These are phyloP conservation scores for Aspergillus sp. DNA, from an alignment of 2,329 filamentous ascomycete species.

Conservation along the genomic window DNA sequence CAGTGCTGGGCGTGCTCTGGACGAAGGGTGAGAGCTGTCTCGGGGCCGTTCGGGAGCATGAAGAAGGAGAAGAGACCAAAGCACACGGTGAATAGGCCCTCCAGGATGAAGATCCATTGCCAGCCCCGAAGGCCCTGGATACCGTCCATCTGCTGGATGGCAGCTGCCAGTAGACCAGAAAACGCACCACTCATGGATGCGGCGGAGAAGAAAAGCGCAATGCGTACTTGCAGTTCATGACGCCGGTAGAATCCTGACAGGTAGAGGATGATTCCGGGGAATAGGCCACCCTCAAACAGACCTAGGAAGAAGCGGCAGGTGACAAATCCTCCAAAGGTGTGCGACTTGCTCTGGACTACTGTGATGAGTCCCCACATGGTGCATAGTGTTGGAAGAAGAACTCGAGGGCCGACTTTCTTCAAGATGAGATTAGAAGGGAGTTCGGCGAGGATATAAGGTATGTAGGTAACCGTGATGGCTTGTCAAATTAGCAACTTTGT, in stretches of 20 bases:
- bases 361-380: constrained; percentile 38
- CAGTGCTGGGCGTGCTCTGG: constrained; percentile 35
- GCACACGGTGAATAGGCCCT: constrained; percentile 15
- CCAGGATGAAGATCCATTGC: no score
- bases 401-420: constrained; percentile 18
- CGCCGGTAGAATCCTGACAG: constrained; percentile 22
- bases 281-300: constrained; percentile 59
- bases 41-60: constrained; percentile 62
- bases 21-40: constrained; percentile 52
- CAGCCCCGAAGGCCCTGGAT: no score
- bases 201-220: constrained; percentile 23
- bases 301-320: constrained; percentile 52
- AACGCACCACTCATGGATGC: constrained; percentile 37
- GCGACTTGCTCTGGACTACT: constrained; percentile 22
- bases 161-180: constrained; percentile 41
- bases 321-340: constrained; percentile 26
- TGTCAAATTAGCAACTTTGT: constrained; percentile 1
- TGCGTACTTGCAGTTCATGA: constrained; percentile 21
- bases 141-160: no score
- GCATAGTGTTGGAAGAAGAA: constrained; percentile 24
- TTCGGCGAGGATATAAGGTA: constrained; percentile 12
- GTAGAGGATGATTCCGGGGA: constrained; percentile 20
- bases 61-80: constrained; percentile 39
- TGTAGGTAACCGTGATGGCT: constrained; percentile 12
- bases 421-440: constrained; percentile 2